A percentile compares a stretch with the other conserved stretches of the same genome.
Conservation (phyloP, 345 rosid species). For the rapeseed (Brassica napus) region DNA sequence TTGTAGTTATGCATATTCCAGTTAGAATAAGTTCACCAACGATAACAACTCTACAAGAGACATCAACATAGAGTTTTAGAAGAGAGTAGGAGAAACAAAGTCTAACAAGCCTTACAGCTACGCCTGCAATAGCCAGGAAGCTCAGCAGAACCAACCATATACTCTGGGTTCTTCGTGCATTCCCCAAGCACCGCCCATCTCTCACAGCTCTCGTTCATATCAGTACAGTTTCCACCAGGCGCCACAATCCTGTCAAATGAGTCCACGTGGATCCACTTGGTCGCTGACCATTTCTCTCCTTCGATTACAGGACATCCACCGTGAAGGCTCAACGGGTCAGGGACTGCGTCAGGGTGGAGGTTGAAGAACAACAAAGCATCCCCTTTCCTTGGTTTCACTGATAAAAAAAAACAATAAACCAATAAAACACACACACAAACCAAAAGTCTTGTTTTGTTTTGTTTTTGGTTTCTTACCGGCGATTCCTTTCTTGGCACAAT, state of each 20-base stretch:
- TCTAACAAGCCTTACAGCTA: conserved; percentile 80
- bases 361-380: conserved; percentile 96
- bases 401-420: background rate
- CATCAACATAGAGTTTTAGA: conserved; percentile 12
- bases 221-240: conserved; percentile 67
- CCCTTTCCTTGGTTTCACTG: conserved; percentile 84
- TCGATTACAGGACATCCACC: conserved; percentile 95
- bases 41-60: conserved; percentile 23
- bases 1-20: conserved; percentile 15
- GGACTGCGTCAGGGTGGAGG: conserved; percentile 70
- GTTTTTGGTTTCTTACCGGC: conserved; percentile 55
- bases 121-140: conserved; percentile 87
- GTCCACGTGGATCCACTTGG: conserved; percentile 96
- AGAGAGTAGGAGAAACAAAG: background rate
- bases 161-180: conserved; percentile 81
- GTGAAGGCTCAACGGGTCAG: conserved; percentile 78
- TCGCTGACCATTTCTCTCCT: conserved; percentile 99
- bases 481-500: conserved; percentile 85
- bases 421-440: conserved; percentile 3
- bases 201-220: conserved; percentile 72
- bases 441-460: background rate
- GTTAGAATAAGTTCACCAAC: conserved; percentile 3
- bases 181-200: conserved; percentile 95
- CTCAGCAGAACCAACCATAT: conserved; percentile 79
- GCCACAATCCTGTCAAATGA: conserved; percentile 69